Evolutionary conservation across 2,329 filamentous ascomycete species (phyloP), one percentile per base, ranked within the genome.

Genomic region (Fusarium sublunatum): DNA sequence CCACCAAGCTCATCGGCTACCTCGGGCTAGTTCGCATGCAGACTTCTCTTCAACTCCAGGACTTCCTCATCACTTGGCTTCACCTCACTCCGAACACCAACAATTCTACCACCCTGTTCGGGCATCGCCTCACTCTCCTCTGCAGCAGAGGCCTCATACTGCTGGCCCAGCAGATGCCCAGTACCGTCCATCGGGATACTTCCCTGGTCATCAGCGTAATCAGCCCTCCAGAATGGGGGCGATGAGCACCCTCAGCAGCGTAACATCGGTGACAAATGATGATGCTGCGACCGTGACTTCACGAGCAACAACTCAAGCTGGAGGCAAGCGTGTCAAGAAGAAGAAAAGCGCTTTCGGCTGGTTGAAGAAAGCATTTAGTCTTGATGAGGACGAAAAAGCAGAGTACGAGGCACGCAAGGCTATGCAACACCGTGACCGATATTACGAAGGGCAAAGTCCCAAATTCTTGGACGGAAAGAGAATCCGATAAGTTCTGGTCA

Each of bases 341-440:
- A 89, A 89, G 78, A 82, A 85, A 62, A 88, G 87, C 67, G 85
- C 86, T 2, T 88, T 89, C 69, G 87, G 86, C 3, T 89, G 87
- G 87, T 73, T 89, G 53, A 89, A 88, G 74, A 89, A 89, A 76
- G 86, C 86, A 1, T 89, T 89, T 48, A 84, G 83, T 31, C 75
- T 89, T 25, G 86, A 88, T 58, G 87, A 89, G 22, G 85, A 88
- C 43, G 87, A 89, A 72, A 82, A 81, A 48, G 79, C 81, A 8
- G 81, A 82, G 9, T 89, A 87, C 62, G 86, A 88, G 70, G 81
- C 82, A 41, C 81, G 82, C 54, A 83, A 79, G 69, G 77, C 78
- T 7, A 78, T 80, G 67, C 76, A 81, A 15, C 73, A 75, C 8
- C 73, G 72, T 1, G 81, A 82, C 53, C 75, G 75, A 2, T 87